Conservation (phyloP, 345 rosid species). For the Rhizophora mangle region DNA sequence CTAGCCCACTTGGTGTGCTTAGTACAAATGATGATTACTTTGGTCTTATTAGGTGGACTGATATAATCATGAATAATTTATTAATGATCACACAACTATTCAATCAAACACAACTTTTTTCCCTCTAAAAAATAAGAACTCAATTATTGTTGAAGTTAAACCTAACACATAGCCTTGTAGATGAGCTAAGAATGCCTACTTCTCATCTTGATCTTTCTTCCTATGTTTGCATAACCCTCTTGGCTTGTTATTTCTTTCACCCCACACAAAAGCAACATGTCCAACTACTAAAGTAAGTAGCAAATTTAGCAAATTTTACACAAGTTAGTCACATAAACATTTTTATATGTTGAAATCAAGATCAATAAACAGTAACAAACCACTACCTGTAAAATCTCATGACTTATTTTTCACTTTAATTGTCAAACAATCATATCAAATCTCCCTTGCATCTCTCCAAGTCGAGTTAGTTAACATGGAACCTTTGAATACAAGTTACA, state of each 20-base stretch:
- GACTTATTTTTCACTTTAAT: no score
- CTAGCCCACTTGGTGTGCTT: background rate
- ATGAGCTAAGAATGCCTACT: no score
- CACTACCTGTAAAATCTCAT: background rate
- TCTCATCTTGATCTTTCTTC: no score
- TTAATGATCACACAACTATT: background rate
- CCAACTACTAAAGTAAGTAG: no score
- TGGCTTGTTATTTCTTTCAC: background rate
- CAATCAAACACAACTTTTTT: background rate
- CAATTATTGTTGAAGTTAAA: no score
- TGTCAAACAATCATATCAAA: no score
- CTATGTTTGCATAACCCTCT: no score
- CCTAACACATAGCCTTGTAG: no score
- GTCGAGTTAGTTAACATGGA: constrained; percentile 38
- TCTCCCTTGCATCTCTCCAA: constrained; percentile 34
- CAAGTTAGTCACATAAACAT: no score
- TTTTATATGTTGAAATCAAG: background rate
- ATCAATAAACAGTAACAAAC: background rate
- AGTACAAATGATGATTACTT: background rate
- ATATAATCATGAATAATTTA: background rate
- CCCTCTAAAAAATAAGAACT: no score
- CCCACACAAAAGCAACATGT: background rate
- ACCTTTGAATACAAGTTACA: no score
- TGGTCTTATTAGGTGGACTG: background rate
- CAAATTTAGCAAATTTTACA: no score